These are phyloP conservation scores for Argentina anserina DNA, from an alignment of 306 rosid genomes.

Conservation along the genomic window DNA sequence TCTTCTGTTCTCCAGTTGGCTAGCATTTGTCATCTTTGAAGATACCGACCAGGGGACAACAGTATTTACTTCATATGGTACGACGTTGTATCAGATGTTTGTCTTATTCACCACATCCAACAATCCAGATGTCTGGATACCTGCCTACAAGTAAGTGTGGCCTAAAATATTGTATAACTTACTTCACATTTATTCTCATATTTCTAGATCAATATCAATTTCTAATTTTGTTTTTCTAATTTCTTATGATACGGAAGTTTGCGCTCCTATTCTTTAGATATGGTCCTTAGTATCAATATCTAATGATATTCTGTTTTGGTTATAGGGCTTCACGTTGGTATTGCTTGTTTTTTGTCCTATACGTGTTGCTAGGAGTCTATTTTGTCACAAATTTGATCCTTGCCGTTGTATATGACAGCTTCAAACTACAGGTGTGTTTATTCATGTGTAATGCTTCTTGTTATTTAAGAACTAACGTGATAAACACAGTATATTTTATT, in stretches of 20 bases:
- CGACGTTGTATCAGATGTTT: conserved; percentile 79
- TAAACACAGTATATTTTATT: background rate
- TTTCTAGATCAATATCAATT: background rate
- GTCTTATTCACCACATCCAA: conserved; percentile 85
- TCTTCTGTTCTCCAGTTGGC: conserved; percentile 93
- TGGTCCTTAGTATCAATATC: background rate
- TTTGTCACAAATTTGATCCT: conserved; percentile 91
- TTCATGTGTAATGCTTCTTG: conserved; percentile 10
- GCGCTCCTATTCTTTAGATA: background rate
- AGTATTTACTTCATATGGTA: conserved; percentile 74
- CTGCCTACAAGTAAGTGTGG: conserved; percentile 88
- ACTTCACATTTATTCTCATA: background rate
- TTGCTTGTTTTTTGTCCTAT: conserved; percentile 68
- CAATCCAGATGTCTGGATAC: conserved; percentile 98
- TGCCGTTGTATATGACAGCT: conserved; percentile 95
- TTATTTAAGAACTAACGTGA: background rate
- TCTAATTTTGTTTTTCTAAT: background rate
- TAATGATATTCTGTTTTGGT: conserved; percentile 13
- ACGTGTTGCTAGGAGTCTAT: conserved; percentile 92
- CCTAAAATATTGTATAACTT: conserved; percentile 16
- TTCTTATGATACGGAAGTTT: background rate
- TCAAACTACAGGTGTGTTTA: conserved; percentile 73
- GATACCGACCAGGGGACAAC: conserved; percentile 78
- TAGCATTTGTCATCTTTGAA: conserved; percentile 92
- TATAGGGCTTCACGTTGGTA: conserved; percentile 94